Conservation (phyloP, 1,284 basidiomycete genomes). For the Mycena sp. region DNA sequence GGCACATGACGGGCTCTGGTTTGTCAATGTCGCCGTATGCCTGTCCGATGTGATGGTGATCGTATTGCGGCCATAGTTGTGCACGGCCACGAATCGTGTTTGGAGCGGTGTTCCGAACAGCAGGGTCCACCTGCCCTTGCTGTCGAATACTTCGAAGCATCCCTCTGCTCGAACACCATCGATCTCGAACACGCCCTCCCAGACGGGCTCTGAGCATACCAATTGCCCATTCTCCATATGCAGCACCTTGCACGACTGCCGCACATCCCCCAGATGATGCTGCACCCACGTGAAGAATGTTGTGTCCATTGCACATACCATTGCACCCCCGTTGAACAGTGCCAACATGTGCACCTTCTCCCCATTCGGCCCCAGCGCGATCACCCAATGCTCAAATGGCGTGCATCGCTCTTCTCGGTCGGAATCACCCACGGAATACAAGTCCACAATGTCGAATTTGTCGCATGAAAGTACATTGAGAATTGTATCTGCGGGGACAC, state of each 20-base stretch:
- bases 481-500: no score
- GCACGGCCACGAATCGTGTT: background rate
- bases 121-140: constrained; percentile 6
- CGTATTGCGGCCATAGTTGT: constrained; percentile 5
- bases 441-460: no score
- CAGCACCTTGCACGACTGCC: constrained; percentile 4
- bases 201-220: background rate
- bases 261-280: background rate
- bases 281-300: constrained; percentile 1
- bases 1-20: background rate
- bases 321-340: constrained; percentile 16
- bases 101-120: constrained; percentile 18
- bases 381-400: constrained; percentile 11
- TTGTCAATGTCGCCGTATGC: background rate
- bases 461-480: no score
- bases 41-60: background rate
- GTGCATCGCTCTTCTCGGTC: background rate
- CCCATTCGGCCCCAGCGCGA: background rate
- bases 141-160: constrained; percentile 12
- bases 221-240: constrained; percentile 17
- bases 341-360: constrained; percentile 10
- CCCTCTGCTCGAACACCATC: background rate
- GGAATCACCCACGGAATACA: constrained; percentile 19
- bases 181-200: constrained; percentile 1
- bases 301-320: constrained; percentile 17